phyloP scores from a whole-genome alignment of 75 land plant species.

The Cunninghamia lanceolata region DNA sequence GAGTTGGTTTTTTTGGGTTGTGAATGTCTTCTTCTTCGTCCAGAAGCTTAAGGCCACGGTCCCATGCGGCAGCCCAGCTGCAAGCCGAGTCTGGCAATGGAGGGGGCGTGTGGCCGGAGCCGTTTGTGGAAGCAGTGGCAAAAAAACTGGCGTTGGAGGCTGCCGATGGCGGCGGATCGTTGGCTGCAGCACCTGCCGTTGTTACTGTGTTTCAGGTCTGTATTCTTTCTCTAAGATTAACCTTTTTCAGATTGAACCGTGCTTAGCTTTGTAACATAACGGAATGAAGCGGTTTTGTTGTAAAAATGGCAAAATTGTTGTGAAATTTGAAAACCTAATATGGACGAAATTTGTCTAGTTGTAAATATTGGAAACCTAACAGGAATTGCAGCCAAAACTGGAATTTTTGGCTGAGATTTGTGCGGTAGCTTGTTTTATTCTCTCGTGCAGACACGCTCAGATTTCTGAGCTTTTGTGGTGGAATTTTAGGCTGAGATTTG shows the following conservation, averaged over 20 bases:
- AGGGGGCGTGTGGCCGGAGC: slow-evolving; percentile 42
- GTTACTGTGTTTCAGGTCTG: slow-evolving; percentile 40
- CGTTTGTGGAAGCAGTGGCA: slow-evolving; percentile 43
- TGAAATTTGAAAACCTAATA: not conserved
- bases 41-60: not conserved
- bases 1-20: not conserved
- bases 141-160: slow-evolving; percentile 25
- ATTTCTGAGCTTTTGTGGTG: too few species aligned
- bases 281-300: too few species aligned
- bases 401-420: too few species aligned
- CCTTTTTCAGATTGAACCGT: not conserved
- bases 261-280: too few species aligned
- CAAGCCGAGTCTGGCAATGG: not conserved
- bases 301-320: not conserved
- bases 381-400: too few species aligned
- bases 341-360: too few species aligned
- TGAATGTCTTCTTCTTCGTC: not conserved
- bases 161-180: slow-evolving; percentile 18
- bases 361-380: too few species aligned
- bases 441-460: too few species aligned
- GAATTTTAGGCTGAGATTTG: too few species aligned
- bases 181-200: slow-evolving; percentile 41
- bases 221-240: not conserved
- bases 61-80: not conserved
- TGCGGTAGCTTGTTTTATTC: too few species aligned